Conservation (phyloP, 179 eudicot genomes). For the Heliamphora pulchella region DNA sequence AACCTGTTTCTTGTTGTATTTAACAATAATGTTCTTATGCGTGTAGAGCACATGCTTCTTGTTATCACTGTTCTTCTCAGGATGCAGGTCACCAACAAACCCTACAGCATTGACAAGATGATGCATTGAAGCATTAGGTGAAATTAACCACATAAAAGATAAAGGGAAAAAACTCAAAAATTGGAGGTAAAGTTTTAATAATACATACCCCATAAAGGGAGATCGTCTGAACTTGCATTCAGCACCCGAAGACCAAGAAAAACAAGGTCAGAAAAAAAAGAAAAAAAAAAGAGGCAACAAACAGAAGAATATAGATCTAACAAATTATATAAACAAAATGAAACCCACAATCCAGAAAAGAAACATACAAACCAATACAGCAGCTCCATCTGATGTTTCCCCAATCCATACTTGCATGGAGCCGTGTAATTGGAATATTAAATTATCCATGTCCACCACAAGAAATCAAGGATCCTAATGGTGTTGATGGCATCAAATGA, state of each 20-base stretch:
- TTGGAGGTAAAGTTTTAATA: background rate
- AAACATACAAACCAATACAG: background rate
- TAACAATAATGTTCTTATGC: conserved; percentile 58
- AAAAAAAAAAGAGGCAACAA: conserved; percentile 2
- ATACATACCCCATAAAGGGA: conserved; percentile 86
- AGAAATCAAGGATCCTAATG: background rate
- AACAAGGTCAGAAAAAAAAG: conserved; percentile 21
- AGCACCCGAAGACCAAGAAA: conserved; percentile 23
- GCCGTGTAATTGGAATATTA: background rate
- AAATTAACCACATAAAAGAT: background rate
- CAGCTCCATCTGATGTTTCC: background rate
- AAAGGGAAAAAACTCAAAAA: background rate
- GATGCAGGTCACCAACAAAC: conserved; percentile 73
- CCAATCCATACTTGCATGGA: background rate
- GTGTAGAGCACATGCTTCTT: conserved; percentile 69
- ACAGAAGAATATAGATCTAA: background rate
- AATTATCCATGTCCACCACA: background rate
- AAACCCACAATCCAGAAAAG: background rate
- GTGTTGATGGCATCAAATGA: background rate
- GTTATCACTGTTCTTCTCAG: conserved; percentile 62
- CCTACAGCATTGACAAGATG: conserved; percentile 33
- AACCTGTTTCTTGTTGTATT: conserved; percentile 78
- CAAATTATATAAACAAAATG: background rate
- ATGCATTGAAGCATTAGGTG: background rate
- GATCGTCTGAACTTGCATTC: conserved; percentile 60